Base-by-base conservation (phyloP, 164 flowering plant genomes). In the Protea cynaroides region DNA sequence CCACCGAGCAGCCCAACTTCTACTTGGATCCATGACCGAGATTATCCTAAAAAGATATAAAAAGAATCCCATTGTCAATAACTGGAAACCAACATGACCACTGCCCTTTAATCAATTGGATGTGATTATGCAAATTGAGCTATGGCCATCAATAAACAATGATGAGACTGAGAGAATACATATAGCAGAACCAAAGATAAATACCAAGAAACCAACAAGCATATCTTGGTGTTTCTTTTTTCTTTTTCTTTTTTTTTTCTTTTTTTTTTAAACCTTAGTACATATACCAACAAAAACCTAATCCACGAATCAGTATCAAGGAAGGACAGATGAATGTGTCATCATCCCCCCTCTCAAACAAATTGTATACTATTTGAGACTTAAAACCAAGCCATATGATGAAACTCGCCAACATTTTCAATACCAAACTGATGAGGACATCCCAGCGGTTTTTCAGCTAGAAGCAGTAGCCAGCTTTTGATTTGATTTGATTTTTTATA, bases 1-100 rank as follows among this genome's bases (percentile, higher is more conserved):
- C 97, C 99, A 94, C 7, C 96, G 81, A 58, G 96, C 99, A 64
- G 99, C 96, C 97, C 99, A 94, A 59, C 97, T 94, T 73, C 90
- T 75, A 47, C 64, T 72, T 19, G 99, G 99, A 72, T 94, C 96
- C 99, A 91, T 91, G 58, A 87, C 89, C 6, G 99, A 84, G 59
- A 91, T 94, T 65, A 94, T 78, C 74, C 98, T 90, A 75, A 23
- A 70, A 69, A 69, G 52, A 11, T 25, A 56, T 62, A 61, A 25
- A 17, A 57, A 19, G 17, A 11, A n/a, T n/a, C n/a, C n/a, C 25
- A 53, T 3, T 34, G 29, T 46, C 29, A 25, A 24, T 38, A 8
- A 25, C 40, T 14, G 56, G 19, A 49, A 47, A 4, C 18, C 24
- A 18, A 7, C 3, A 5, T 15, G 19, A 49, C 19, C 7, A 49